Percentiles rank a stretch among this genome's conserved stretches.
phyloP scores from a whole-genome alignment of 805 yeast species.

The Metschnikowia cerradonensis region DNA sequence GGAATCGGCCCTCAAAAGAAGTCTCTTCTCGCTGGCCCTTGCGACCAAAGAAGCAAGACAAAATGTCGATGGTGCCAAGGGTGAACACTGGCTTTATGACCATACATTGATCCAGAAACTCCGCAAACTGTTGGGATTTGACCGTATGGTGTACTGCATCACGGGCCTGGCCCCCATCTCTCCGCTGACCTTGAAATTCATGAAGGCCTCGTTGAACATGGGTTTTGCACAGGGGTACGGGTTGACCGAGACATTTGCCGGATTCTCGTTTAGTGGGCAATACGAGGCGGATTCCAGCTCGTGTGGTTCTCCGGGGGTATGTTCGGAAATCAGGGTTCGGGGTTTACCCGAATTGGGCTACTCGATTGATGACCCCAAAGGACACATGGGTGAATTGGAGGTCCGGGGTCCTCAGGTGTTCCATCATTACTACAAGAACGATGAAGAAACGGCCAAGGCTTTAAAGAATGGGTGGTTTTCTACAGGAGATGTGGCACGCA shows the following conservation, averaged over 20 bases:
- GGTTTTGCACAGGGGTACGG: conserved; percentile 74
- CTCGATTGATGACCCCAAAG: conserved; percentile 16
- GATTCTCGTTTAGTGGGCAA: conserved; percentile 37
- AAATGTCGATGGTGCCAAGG: conserved; percentile 16
- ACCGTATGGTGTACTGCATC: conserved; percentile 23
- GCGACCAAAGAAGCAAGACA: conserved; percentile 18
- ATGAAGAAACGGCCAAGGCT: conserved; percentile 49
- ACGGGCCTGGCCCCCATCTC: conserved; percentile 70
- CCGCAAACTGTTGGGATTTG: conserved; percentile 32
- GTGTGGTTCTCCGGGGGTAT: conserved; percentile 57
- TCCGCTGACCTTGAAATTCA: conserved; percentile 54
- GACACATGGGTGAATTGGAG: conserved; percentile 56
- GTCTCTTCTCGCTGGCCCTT: conserved; percentile 18
- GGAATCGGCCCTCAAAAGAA: conserved; percentile 16
- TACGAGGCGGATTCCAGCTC: conserved; percentile 50
- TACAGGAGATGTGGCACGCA: conserved; percentile 48
- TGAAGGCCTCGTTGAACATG: conserved; percentile 57
- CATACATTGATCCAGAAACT: conserved; percentile 11
- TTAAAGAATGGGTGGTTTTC: conserved; percentile 51
- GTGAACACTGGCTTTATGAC: conserved; percentile 19
- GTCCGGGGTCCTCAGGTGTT: conserved; percentile 65
- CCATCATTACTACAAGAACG: conserved; percentile 51
- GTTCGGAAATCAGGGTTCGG: conserved; percentile 49
- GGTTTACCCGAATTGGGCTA: conserved; percentile 65
- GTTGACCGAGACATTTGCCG: conserved; percentile 62